A percentile compares a stretch with the other conserved stretches of the same genome.
Conservation (phyloP, 495 filamentous ascomycete species). For the Hypoxylon fragiforme region DNA sequence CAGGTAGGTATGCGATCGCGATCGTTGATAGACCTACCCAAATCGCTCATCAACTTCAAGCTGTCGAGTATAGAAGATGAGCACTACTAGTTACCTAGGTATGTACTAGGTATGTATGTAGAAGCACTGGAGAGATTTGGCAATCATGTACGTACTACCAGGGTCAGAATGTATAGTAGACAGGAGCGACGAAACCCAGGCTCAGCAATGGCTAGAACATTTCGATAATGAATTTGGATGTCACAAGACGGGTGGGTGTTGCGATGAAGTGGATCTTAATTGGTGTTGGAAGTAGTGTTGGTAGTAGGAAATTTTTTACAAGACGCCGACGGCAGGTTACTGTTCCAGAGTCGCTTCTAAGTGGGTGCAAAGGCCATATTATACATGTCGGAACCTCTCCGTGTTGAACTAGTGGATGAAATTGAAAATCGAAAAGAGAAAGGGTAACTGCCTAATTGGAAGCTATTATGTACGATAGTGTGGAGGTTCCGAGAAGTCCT, state of each 20-base stretch:
- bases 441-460: conserved; percentile 32
- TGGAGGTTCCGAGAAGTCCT: conserved; percentile 30
- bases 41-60: conserved; percentile 12
- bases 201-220: conserved; percentile 33
- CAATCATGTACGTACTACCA: too few relatives aligned
- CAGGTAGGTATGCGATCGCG: too few relatives aligned
- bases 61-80: too few relatives aligned
- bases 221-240: conserved; percentile 17
- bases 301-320: too few relatives aligned
- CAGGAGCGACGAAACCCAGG: conserved; percentile 32
- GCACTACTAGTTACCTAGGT: too few relatives aligned
- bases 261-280: conserved; percentile 23
- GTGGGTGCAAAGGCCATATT: conserved; percentile 33
- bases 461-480: conserved; percentile 14
- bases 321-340: conserved; percentile 19
- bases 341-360: conserved; percentile 25
- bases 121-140: too few relatives aligned
- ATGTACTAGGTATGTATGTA: too few relatives aligned
- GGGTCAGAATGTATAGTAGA: conserved; percentile 29
- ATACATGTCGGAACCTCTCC: conserved; percentile 16
- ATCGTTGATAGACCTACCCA: conserved; percentile 4
- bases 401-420: conserved; percentile 21
- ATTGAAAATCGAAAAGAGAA: neutral
- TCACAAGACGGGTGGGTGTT: conserved; percentile 4
- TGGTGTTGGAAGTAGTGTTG: conserved; percentile 18